Percentiles rank a stretch among this genome's conserved stretches.
These are phyloP conservation scores for Acacia concinna DNA, from an alignment of 331 rosid species.

Conservation along the genomic window DNA sequence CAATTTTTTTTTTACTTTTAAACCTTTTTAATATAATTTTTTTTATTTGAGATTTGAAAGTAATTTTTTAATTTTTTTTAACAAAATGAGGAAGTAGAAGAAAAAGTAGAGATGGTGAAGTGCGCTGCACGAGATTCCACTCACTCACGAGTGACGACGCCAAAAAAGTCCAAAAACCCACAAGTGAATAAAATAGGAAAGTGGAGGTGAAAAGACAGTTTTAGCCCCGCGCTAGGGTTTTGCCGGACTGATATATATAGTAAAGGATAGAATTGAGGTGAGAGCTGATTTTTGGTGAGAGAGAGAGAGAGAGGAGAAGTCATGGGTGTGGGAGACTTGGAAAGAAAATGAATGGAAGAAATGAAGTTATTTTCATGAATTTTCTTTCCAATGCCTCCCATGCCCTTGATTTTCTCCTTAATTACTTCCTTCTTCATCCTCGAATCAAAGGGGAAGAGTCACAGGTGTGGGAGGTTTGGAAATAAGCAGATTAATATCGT, in stretches of 20 bases:
- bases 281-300: background rate
- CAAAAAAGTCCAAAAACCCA: too few species aligned
- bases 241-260: background rate
- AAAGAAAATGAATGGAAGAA: background rate
- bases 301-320: background rate
- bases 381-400: constrained; percentile 30
- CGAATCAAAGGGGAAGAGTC: background rate
- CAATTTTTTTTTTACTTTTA: too few species aligned
- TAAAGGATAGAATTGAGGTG: background rate
- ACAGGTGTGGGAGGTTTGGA: constrained; percentile 3
- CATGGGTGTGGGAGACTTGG: background rate
- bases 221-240: background rate
- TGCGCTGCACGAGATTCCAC: too few species aligned
- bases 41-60: too few species aligned
- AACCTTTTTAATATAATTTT: too few species aligned
- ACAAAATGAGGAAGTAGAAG: too few species aligned
- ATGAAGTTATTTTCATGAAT: background rate
- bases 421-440: background rate
- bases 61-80: too few species aligned
- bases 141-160: too few species aligned
- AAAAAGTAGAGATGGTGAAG: too few species aligned
- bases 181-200: background rate
- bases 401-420: constrained; percentile 15
- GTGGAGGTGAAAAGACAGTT: background rate
- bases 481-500: background rate